Percentiles rank a stretch among this genome's conserved stretches.
Evolutionary conservation across 441 rosid species (phyloP).

Genomic region (Macaranga tanarius): DNA sequence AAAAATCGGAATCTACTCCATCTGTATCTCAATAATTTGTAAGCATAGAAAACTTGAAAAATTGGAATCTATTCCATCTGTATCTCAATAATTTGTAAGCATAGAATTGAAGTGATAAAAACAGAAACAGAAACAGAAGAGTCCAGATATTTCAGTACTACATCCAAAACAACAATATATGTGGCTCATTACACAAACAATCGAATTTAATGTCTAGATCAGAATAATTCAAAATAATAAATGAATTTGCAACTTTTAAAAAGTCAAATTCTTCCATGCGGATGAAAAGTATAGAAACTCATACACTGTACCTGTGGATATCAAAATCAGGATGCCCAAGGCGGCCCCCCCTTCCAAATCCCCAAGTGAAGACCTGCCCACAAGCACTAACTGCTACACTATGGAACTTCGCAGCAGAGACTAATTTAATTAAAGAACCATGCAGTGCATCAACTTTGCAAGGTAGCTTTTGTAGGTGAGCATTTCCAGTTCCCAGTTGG

Average conservation of each 20-base stretch:
- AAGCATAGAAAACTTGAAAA: constrained; percentile 5
- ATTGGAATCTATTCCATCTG: constrained; percentile 18
- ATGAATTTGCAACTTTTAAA: constrained; percentile 1
- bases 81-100: neutral
- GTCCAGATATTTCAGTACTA: constrained; percentile 5
- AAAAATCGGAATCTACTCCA: constrained; percentile 14
- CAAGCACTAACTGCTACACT: constrained; percentile 72
- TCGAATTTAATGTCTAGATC: constrained; percentile 2
- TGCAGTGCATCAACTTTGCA: constrained; percentile 92
- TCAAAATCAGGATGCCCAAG: constrained; percentile 99
- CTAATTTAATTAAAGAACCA: constrained; percentile 61
- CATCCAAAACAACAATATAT: constrained; percentile 20
- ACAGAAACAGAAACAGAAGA: constrained; percentile 19
- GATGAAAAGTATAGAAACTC: neutral
- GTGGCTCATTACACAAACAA: neutral
- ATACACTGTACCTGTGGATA: constrained; percentile 74
- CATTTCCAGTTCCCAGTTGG: constrained; percentile 97
- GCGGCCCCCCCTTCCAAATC: constrained; percentile 98
- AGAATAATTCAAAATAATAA: neutral
- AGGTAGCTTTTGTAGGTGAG: constrained; percentile 85
- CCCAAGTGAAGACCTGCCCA: constrained; percentile 97
- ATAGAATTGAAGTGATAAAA: constrained; percentile 16
- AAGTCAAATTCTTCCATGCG: neutral
- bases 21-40: constrained; percentile 7
- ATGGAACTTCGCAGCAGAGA: constrained; percentile 96